Base-by-base conservation (phyloP, 768 basidiomycete genomes). In the Boletus subparvulus region DNA sequence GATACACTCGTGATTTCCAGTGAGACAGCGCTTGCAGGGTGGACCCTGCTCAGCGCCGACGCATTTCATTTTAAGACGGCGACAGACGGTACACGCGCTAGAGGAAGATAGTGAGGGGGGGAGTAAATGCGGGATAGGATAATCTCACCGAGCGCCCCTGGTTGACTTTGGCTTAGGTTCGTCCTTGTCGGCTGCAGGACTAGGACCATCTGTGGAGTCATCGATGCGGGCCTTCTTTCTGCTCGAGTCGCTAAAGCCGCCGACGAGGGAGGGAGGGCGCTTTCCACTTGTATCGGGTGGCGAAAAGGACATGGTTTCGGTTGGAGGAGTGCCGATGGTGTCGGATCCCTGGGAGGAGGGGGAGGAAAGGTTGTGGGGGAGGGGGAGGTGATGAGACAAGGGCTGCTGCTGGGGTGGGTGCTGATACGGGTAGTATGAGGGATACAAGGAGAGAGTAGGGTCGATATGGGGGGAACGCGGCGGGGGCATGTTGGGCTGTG, bases 61-160 rank as follows among this genome's bases (percentile, higher is more conserved):
- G 55, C 92, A 94, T 67, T 92, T 94, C 93, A 92, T 94, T 75
- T 94, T 95, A 33, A 94, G 80, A 26, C 92, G 87, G 21, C 94
- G 83, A 70, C 94, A 96, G 12, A 94, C 91, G 0, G 90, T 93
- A 61, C 94, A 97, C 0, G 94, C 94, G 45, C 94, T 94, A 65
- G 13, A 50, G 44, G 43, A 45, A 45, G 54, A 50, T 28, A 10
- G 56, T 69, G 48, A 69, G 50, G 53, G 36, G 8, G 54, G 41
- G 16, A 26, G 44, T 35, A 32, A 4, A 40, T 4, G 36, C 1
- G 16, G n/a, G 28, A 30, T 37, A 47, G 51, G 41, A 47, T 50
- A 44, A 59, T 71, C 79, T 54, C 56, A 92, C 91, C 91, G 80
- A 48, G 91, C 90, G n/a, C 92, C 92, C 17, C 92, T 77, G 3